These are phyloP conservation scores for Coemansia sp. DNA, from an alignment of 192 early-diverging fungal species.

Conservation along the genomic window DNA sequence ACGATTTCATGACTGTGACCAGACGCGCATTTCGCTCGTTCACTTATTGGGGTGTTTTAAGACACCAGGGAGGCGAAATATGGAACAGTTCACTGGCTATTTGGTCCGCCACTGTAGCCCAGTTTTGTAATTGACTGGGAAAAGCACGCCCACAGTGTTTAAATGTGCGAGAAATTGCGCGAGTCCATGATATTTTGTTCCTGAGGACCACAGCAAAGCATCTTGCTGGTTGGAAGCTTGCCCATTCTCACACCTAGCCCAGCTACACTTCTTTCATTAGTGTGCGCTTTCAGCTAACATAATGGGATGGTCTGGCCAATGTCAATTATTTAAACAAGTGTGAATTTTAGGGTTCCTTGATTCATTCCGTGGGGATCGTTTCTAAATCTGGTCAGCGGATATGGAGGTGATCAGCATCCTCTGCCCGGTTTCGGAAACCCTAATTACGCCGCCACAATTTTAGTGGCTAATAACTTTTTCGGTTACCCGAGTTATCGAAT, in stretches of 20 bases:
- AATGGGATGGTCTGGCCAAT: background rate
- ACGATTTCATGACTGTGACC: background rate
- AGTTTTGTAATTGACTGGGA: background rate
- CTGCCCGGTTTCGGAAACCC: background rate
- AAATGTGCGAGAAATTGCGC: background rate
- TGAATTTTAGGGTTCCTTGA: background rate
- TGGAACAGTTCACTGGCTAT: background rate
- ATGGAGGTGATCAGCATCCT: background rate
- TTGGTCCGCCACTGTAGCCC: background rate
- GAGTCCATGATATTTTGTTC: background rate
- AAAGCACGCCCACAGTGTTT: background rate
- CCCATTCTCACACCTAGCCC: background rate
- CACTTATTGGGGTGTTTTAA: background rate
- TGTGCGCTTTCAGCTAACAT: too few species aligned
- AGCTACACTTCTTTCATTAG: too few species aligned
- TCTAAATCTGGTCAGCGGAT: background rate
- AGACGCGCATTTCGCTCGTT: background rate
- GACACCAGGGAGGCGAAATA: background rate
- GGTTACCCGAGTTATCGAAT: constrained; percentile 3
- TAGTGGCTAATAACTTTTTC: background rate
- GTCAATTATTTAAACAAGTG: background rate
- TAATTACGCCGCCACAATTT: background rate
- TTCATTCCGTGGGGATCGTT: background rate
- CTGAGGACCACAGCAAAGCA: background rate
- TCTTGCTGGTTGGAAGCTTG: background rate